Conservation (phyloP, 495 filamentous ascomycete genomes). For the Cercophora samala region DNA sequence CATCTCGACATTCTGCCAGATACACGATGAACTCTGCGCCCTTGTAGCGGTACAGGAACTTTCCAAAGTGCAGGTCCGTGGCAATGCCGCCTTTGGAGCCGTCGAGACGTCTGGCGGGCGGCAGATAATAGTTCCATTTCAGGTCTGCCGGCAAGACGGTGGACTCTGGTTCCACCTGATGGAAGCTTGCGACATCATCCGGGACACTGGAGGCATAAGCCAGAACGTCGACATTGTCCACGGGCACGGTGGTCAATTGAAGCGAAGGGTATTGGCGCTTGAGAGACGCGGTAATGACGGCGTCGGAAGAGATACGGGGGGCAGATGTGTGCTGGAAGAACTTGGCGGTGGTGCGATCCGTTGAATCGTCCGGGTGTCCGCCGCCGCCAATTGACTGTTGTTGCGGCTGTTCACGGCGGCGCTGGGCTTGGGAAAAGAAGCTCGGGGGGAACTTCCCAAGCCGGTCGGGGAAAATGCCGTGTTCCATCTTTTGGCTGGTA, state of each 20-base stretch:
- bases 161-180: conserved; percentile 35
- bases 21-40: conserved; percentile 53
- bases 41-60: conserved; percentile 51
- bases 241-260: conserved; percentile 44
- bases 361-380: not conserved
- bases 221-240: conserved; percentile 41
- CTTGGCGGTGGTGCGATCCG: not conserved
- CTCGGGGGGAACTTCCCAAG: not conserved
- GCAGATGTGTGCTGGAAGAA: conserved; percentile 48
- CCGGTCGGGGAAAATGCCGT: not conserved
- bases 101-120: conserved; percentile 51
- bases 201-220: conserved; percentile 42
- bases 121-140: conserved; percentile 44
- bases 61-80: conserved; percentile 47
- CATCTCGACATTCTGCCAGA: conserved; percentile 50
- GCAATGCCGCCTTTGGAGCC: conserved; percentile 44
- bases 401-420: not conserved
- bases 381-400: not conserved
- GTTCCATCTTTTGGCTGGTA: not conserved
- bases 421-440: not conserved
- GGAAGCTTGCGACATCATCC: conserved; percentile 41
- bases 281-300: conserved; percentile 47
- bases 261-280: conserved; percentile 50
- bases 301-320: conserved; percentile 50
- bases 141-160: conserved; percentile 35